These are phyloP conservation scores for Cladobotryum mycophilum DNA, from an alignment of 2,329 filamentous ascomycete species.

Conservation along the genomic window DNA sequence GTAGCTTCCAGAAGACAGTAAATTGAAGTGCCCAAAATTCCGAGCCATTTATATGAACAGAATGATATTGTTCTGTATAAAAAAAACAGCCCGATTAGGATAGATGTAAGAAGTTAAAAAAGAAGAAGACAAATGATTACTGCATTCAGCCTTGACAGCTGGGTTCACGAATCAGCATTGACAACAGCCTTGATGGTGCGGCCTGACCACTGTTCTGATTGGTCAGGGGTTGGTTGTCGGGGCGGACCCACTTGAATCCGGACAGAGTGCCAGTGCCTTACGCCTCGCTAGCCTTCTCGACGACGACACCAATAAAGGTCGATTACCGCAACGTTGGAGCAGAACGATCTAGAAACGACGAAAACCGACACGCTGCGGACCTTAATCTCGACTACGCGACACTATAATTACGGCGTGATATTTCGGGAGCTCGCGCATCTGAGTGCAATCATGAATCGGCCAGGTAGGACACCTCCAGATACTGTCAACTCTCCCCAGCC, in stretches of 20 bases:
- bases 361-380: conserved; percentile 14
- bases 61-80: no score
- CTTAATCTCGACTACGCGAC: conserved; percentile 13
- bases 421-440: conserved; percentile 19
- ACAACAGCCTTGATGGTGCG: conserved; percentile 17
- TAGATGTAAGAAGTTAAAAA: no score
- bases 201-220: conserved; percentile 20
- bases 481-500: conserved; percentile 6
- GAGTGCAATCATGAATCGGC: conserved; percentile 49
- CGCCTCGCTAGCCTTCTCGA: conserved; percentile 21
- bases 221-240: conserved; percentile 23
- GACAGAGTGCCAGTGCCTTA: conserved; percentile 21
- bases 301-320: conserved; percentile 15
- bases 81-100: no score
- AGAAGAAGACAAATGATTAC: no score
- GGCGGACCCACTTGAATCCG: conserved; percentile 36
- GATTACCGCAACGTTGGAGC: conserved; percentile 4
- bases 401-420: conserved; percentile 8
- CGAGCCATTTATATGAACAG: no score
- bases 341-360: conserved; percentile 4
- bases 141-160: conserved; percentile 6
- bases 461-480: conserved; percentile 42
- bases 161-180: conserved; percentile 4
- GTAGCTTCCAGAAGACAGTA: conserved; percentile 33
- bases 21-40: conserved; percentile 8